These are phyloP conservation scores for Cercospora sesami DNA, from an alignment of 2,329 filamentous ascomycete genomes.

Conservation along the genomic window DNA sequence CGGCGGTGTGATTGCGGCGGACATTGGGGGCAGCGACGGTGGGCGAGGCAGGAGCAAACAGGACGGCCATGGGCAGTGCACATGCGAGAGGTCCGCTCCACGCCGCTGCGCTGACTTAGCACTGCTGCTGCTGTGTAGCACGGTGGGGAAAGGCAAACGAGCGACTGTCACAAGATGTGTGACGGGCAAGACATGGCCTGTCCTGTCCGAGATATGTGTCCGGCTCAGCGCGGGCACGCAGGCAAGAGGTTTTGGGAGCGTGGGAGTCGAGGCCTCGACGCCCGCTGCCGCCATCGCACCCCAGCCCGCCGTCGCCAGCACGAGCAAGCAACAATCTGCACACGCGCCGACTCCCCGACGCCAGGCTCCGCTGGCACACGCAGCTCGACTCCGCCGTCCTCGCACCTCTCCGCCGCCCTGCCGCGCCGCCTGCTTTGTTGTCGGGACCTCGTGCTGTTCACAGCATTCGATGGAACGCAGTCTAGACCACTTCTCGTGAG, in stretches of 20 bases:
- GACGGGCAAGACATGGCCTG: background rate
- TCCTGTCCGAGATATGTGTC: background rate
- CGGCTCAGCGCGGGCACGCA: background rate
- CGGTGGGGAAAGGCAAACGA: background rate
- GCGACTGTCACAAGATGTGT: background rate
- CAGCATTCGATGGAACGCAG: background rate
- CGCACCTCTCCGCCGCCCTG: background rate
- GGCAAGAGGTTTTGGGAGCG: background rate
- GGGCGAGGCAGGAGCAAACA: background rate
- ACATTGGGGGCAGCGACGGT: background rate
- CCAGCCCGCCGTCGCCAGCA: background rate
- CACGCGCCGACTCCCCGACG: background rate
- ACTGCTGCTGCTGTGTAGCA: background rate
- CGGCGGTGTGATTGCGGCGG: background rate
- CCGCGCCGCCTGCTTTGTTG: background rate
- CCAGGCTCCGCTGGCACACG: background rate
- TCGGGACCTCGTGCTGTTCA: background rate
- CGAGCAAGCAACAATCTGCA: background rate
- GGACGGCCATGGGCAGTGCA: background rate
- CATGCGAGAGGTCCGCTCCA: background rate
- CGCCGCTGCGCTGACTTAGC: background rate
- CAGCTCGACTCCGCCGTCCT: background rate
- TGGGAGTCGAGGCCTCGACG: background rate
- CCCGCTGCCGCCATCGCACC: background rate
- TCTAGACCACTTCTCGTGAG: background rate